Conservation (phyloP, 805 yeast species). For the Myxozyma mucilagina region DNA sequence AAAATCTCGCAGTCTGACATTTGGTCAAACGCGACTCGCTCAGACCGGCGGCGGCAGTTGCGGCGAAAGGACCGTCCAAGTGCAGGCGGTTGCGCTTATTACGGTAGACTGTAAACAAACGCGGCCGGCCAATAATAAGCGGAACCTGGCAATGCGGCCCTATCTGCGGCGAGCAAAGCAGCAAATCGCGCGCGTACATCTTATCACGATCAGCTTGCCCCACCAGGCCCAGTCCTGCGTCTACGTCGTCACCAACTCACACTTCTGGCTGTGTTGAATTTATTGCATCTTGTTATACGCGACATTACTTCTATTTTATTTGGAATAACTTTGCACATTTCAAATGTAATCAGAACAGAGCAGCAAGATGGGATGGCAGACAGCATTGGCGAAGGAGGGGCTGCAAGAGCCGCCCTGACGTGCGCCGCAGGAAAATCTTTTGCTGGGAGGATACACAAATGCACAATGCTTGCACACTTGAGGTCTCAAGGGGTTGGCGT, state of each 20-base stretch:
- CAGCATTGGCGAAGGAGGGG: neutral
- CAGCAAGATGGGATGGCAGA: neutral
- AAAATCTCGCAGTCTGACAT: no score
- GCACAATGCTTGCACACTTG: neutral
- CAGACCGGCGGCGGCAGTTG: no score
- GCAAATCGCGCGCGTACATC: conserved; percentile 2
- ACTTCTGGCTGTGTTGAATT: neutral
- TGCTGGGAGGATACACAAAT: neutral
- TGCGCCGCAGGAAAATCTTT: conserved; percentile 2
- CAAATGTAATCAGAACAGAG: neutral
- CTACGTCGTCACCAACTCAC: neutral
- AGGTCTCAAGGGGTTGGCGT: neutral
- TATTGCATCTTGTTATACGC: no score
- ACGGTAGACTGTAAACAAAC: neutral
- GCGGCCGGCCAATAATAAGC: neutral
- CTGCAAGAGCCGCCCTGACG: neutral
- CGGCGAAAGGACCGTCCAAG: no score
- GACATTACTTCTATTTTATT: no score
- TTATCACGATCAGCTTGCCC: neutral
- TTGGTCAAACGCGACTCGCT: no score
- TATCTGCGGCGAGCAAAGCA: conserved; percentile 2
- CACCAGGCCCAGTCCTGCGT: neutral
- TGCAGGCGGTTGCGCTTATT: neutral
- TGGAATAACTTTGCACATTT: no score
- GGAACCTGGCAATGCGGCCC: neutral